Conservation (phyloP, 2,329 filamentous ascomycete species). For the Tothia fuscella region DNA sequence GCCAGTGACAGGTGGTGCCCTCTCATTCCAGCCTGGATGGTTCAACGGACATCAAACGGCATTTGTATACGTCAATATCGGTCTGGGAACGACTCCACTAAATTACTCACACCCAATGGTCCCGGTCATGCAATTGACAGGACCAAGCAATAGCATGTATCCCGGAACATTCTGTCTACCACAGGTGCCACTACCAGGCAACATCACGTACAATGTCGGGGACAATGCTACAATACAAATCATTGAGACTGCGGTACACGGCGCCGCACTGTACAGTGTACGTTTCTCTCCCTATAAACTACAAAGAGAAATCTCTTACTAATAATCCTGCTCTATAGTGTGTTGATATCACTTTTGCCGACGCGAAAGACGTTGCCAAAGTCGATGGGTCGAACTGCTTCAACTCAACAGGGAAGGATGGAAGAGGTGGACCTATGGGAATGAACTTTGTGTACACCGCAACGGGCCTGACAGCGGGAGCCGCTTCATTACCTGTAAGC, state of each 20-base stretch:
- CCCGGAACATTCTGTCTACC: slow-evolving; percentile 81
- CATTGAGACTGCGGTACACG: slow-evolving; percentile 72
- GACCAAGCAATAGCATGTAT: slow-evolving; percentile 73
- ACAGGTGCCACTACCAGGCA: slow-evolving; percentile 70
- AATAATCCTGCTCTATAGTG: slow-evolving; percentile 45
- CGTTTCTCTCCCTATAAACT: slow-evolving; percentile 18
- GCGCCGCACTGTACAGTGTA: slow-evolving; percentile 72
- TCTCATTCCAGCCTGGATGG: slow-evolving; percentile 90
- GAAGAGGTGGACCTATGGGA: slow-evolving; percentile 9
- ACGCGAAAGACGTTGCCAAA: slow-evolving; percentile 8
- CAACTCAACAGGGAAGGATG: slow-evolving; percentile 10
- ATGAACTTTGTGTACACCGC: slow-evolving; percentile 12
- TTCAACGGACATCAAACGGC: slow-evolving; percentile 78
- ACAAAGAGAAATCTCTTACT: neutral
- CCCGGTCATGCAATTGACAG: slow-evolving; percentile 67
- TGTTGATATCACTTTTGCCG: slow-evolving; percentile 34
- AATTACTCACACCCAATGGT: slow-evolving; percentile 87
- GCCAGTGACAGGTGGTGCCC: slow-evolving; percentile 76
- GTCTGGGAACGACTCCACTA: slow-evolving; percentile 63
- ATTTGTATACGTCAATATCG: slow-evolving; percentile 82
- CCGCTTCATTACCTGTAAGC: slow-evolving; percentile 6
- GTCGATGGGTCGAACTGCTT: slow-evolving; percentile 11
- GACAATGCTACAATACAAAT: slow-evolving; percentile 85
- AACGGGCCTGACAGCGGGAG: slow-evolving; percentile 3
- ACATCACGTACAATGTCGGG: slow-evolving; percentile 60